These are phyloP conservation scores for Elongisporangium anandrum DNA, from an alignment of 352 stramenopile genomes.

Conservation along the genomic window DNA sequence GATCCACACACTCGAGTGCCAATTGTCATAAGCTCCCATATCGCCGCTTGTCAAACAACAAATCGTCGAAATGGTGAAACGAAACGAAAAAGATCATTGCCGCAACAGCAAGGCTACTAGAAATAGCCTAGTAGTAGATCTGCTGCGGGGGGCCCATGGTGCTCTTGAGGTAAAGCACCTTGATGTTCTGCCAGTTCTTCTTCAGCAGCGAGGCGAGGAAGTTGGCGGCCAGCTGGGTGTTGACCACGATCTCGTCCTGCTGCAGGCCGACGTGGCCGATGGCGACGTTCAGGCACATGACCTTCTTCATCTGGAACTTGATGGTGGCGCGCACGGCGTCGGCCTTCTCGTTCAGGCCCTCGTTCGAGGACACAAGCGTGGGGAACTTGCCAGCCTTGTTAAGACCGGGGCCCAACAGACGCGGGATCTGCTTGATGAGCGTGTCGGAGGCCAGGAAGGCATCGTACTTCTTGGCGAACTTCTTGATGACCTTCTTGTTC, in stretches of 20 bases:
- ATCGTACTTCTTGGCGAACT: constrained; percentile 99
- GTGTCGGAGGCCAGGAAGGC: constrained; percentile 99
- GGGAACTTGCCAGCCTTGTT: constrained; percentile 99
- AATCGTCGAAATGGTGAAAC: constrained; percentile 29
- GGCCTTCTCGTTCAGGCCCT: constrained; percentile 98
- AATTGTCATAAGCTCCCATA: constrained; percentile 27
- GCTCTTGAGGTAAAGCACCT: constrained; percentile 99
- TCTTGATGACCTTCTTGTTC: constrained; percentile 99
- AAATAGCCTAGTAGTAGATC: constrained; percentile 97
- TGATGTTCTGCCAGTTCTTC: constrained; percentile 99
- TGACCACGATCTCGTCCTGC: constrained; percentile 96
- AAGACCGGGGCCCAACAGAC: constrained; percentile 98
- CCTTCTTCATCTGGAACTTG: constrained; percentile 99
- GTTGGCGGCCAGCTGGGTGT: constrained; percentile 98
- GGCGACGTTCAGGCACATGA: constrained; percentile 99
- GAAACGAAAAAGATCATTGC: constrained; percentile 13
- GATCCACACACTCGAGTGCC: constrained; percentile 9
- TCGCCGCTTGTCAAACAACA: neutral
- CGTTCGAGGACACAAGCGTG: constrained; percentile 91
- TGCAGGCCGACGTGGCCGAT: constrained; percentile 96
- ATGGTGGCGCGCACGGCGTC: constrained; percentile 97
- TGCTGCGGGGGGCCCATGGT: constrained; percentile 98
- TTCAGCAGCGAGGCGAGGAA: constrained; percentile 99
- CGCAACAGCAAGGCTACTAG: constrained; percentile 8
- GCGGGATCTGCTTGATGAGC: constrained; percentile 99